Conservation (phyloP, 805 yeast species). For the Nakazawaea siamensis region DNA sequence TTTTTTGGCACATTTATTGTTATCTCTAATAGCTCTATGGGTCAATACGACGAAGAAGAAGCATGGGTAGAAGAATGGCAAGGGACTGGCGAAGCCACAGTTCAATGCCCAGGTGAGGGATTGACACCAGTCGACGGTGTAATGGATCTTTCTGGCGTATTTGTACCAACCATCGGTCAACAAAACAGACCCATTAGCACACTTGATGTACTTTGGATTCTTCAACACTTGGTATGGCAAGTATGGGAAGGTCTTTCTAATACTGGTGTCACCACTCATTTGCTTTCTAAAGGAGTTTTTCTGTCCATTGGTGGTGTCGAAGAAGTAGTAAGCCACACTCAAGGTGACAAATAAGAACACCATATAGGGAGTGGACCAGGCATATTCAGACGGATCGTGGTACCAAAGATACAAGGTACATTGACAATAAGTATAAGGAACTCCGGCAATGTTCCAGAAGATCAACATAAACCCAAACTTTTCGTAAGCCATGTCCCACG, state of each 20-base stretch:
- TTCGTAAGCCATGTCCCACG: constrained; percentile 99
- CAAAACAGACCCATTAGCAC: constrained; percentile 77
- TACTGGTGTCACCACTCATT: constrained; percentile 67
- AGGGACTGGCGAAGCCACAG: constrained; percentile 80
- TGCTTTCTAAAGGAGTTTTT: constrained; percentile 85
- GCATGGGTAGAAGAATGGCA: constrained; percentile 94
- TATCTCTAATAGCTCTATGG: constrained; percentile 88
- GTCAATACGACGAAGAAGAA: constrained; percentile 82
- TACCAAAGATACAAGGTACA: constrained; percentile 76
- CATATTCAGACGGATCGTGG: constrained; percentile 80
- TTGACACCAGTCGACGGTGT: constrained; percentile 90
- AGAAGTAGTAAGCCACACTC: constrained; percentile 75
- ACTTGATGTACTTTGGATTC: constrained; percentile 78
- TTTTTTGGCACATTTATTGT: constrained; percentile 73
- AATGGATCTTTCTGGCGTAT: constrained; percentile 89
- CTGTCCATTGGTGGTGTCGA: constrained; percentile 92
- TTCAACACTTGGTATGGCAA: constrained; percentile 77
- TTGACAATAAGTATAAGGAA: constrained; percentile 96
- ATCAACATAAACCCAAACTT: constrained; percentile 98
- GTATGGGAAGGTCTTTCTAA: constrained; percentile 89
- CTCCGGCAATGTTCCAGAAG: constrained; percentile 99
- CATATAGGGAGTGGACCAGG: constrained; percentile 60
- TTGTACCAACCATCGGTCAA: constrained; percentile 93
- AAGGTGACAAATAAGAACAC: constrained; percentile 46
- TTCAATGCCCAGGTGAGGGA: constrained; percentile 85